Evolutionary conservation across 768 basidiomycete genomes (phyloP), one percentile per base, ranked within the genome.

Genomic region (Tricholoma flavovirens): DNA sequence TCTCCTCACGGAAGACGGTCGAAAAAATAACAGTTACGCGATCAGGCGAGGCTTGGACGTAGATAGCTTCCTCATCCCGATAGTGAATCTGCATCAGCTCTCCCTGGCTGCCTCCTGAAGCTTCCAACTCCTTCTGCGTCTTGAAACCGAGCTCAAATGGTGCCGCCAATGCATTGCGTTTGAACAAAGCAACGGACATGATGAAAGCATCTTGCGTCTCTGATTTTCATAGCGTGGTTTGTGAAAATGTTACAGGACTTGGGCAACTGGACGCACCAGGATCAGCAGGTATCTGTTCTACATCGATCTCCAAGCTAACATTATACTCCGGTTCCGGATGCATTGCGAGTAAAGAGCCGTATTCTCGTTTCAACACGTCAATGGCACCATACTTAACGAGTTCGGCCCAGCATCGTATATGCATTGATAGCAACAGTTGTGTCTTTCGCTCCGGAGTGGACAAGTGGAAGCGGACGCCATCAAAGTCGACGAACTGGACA

Each of bases 11-110:
- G 77, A 99, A 99, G 50, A 97, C 81, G 17, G 97, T 99, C 3
- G 91, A 94, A 74, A 99, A 98, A 66, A 98, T 90, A 56, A 98
- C 92, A 0, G 97, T 98, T 51, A 99, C 96, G 59, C 97, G 89
- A 77, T 99, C 97, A 46, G 84, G 82, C 40, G 90, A 86, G 2
- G 97, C 93, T 66, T 91, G 91, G 40, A 99, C 82, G 67, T 93
- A 98, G 69, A 99, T 95, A 17, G 92, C 95, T 72, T 99, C 97
- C 64, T 98, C 93, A 63, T 93, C 94, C 48, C 97, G 87, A 72
- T 98, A 98, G 69, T 93, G 90, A 55, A 99, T 81, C 60, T 86
- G 78, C 90, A 98, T 97, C 54, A 98, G 73, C 38, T 96, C 88
- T 22, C 91, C 92, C 50, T 83, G 82, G 11, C 79, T 75, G 26